Evolutionary conservation across 208 protist genomes (phyloP).

Genomic region (Trypanosoma theileri): DNA sequence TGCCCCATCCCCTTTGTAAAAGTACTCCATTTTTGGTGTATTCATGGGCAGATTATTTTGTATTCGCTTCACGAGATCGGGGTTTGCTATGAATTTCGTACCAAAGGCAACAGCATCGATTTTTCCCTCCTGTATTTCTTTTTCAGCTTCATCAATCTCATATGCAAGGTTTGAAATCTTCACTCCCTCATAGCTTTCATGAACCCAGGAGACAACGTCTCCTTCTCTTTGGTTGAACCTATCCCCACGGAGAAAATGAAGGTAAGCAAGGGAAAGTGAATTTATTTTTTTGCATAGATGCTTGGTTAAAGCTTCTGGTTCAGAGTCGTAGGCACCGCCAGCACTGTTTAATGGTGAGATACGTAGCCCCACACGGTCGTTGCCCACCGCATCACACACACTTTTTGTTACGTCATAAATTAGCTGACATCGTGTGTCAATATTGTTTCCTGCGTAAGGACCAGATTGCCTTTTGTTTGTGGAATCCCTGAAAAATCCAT

Average conservation of each 20-base stretch:
- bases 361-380: constrained; percentile 49
- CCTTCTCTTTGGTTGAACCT: constrained; percentile 16
- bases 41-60: constrained; percentile 37
- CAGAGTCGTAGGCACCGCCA: constrained; percentile 36
- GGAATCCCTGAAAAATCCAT: constrained; percentile 72
- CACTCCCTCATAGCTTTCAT: constrained; percentile 45
- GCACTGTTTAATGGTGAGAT: constrained; percentile 61
- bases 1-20: constrained; percentile 33
- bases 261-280: constrained; percentile 43
- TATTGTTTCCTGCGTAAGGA: constrained; percentile 79
- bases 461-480: constrained; percentile 77
- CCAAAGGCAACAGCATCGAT: constrained; percentile 66
- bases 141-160: constrained; percentile 38
- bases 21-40: constrained; percentile 24
- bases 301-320: constrained; percentile 45
- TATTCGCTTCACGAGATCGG: constrained; percentile 58
- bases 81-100: constrained; percentile 57
- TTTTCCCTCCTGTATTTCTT: constrained; percentile 33
- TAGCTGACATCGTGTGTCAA: constrained; percentile 77
- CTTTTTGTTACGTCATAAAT: constrained; percentile 75
- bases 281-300: constrained; percentile 58
- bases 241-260: constrained; percentile 43
- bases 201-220: constrained; percentile 47
- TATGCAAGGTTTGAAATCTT: constrained; percentile 49
- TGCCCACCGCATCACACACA: constrained; percentile 38